phyloP scores from a whole-genome alignment of 805 yeast genomes.

The Metschnikowia cerradonensis region DNA sequence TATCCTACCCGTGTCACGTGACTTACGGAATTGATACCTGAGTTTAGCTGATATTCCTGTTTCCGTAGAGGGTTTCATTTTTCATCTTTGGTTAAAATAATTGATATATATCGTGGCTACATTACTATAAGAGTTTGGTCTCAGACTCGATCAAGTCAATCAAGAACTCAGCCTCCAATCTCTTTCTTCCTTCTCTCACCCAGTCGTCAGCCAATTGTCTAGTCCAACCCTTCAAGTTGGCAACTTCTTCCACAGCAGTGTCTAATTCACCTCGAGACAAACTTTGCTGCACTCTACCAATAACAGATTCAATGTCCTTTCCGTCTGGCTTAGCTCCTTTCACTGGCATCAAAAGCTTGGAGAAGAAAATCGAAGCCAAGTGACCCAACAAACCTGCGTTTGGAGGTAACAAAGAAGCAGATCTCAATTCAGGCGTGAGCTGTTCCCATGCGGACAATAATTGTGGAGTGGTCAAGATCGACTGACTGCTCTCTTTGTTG shows the following conservation, averaged over 20 bases:
- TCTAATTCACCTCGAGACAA: constrained; percentile 73
- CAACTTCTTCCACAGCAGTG: constrained; percentile 88
- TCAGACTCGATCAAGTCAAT: constrained; percentile 66
- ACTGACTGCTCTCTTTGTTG: constrained; percentile 34
- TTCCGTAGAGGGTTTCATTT: background rate
- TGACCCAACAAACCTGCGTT: constrained; percentile 96
- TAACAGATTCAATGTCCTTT: constrained; percentile 81
- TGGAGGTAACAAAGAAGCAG: constrained; percentile 86
- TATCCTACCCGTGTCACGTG: background rate
- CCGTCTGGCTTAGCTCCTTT: constrained; percentile 71
- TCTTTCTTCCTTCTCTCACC: constrained; percentile 84
- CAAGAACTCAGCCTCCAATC: constrained; percentile 82
- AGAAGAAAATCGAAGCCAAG: constrained; percentile 71
- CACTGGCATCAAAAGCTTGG: constrained; percentile 71
- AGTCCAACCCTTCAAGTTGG: constrained; percentile 88
- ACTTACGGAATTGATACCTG: background rate
- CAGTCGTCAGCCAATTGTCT: constrained; percentile 87
- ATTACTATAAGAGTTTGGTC: constrained; percentile 37
- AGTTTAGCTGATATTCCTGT: background rate
- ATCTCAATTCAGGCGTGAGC: constrained; percentile 80
- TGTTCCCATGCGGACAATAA: constrained; percentile 74
- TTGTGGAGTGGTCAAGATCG: constrained; percentile 75
- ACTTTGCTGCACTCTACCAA: constrained; percentile 78
- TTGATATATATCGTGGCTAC: background rate
- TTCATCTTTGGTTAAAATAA: background rate